A percentile compares a stretch with the other conserved stretches of the same genome.
Evolutionary conservation across 2,329 filamentous ascomycete species (phyloP).

Genomic region (Didymosphaeria variabile): DNA sequence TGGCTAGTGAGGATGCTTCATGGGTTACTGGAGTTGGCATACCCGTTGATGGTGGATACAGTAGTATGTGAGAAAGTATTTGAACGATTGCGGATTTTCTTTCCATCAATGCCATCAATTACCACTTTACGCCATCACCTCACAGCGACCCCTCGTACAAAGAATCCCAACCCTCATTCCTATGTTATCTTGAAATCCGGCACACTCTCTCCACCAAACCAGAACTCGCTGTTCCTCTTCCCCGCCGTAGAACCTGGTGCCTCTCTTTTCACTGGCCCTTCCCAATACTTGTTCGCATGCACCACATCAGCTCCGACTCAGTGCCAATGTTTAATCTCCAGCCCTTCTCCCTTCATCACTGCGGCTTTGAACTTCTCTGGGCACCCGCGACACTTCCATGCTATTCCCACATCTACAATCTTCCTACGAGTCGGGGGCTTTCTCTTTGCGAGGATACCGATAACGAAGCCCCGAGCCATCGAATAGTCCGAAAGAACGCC

Average conservation of each 20-base stretch:
- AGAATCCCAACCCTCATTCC: not conserved
- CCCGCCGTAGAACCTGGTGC: constrained; percentile 1
- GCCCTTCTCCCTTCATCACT: not conserved
- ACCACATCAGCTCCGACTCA: constrained; percentile 16
- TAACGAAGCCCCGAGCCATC: no score
- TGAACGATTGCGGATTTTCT: not conserved
- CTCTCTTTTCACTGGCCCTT: constrained; percentile 15
- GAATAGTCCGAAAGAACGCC: no score
- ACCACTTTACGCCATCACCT: not conserved
- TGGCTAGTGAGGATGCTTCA: constrained; percentile 58
- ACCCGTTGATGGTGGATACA: constrained; percentile 59
- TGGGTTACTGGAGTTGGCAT: constrained; percentile 58
- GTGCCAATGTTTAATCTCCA: constrained; percentile 18
- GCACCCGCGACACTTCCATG: constrained; percentile 17
- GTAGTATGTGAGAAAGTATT: constrained; percentile 25
- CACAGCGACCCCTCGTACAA: not conserved
- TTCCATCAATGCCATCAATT: not conserved
- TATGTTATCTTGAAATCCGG: constrained; percentile 10
- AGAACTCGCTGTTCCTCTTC: constrained; percentile 21
- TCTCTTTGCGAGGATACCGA: no score
- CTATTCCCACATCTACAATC: not conserved
- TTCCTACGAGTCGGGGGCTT: no score
- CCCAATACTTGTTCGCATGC: constrained; percentile 19
- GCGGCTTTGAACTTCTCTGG: constrained; percentile 12
- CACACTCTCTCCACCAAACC: constrained; percentile 7